phyloP scores from a whole-genome alignment of 2,329 filamentous ascomycete genomes.

The Nannizziopsis barbatae region DNA sequence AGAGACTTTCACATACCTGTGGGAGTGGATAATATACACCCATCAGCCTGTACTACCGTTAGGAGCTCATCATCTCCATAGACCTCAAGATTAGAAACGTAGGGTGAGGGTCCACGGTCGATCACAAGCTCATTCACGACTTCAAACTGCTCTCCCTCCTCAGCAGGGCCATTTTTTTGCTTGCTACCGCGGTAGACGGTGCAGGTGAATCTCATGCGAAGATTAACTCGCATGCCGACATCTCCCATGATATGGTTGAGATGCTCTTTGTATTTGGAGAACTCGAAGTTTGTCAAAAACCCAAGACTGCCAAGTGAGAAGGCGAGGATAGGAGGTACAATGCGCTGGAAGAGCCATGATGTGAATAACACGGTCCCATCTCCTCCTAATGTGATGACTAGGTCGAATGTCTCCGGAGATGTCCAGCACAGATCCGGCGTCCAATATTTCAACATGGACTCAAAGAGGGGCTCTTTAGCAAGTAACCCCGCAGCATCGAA shows the following conservation, averaged over 20 bases:
- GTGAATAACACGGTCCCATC: conserved; percentile 96
- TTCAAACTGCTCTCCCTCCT: conserved; percentile 92
- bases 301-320: conserved; percentile 88
- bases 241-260: conserved; percentile 86
- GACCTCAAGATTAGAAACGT: conserved; percentile 91
- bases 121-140: conserved; percentile 98
- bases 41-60: conserved; percentile 91
- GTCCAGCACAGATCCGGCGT: conserved; percentile 91
- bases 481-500: conserved; percentile 68
- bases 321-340: conserved; percentile 85
- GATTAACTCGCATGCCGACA: conserved; percentile 88
- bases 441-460: conserved; percentile 87
- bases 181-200: conserved; percentile 67
- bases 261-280: conserved; percentile 74
- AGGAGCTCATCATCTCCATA: conserved; percentile 92
- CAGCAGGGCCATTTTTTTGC: conserved; percentile 47
- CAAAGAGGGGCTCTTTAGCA: conserved; percentile 62
- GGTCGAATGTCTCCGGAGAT: conserved; percentile 85
- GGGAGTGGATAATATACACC: conserved; percentile 94
- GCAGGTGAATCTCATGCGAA: conserved; percentile 98
- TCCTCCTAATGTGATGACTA: conserved; percentile 84
- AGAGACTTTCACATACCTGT: conserved; percentile 47
- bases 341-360: conserved; percentile 91
- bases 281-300: conserved; percentile 95
- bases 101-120: conserved; percentile 89